Conservation (phyloP, 2,329 filamentous ascomycete species). For the Diaporthe batatas region DNA sequence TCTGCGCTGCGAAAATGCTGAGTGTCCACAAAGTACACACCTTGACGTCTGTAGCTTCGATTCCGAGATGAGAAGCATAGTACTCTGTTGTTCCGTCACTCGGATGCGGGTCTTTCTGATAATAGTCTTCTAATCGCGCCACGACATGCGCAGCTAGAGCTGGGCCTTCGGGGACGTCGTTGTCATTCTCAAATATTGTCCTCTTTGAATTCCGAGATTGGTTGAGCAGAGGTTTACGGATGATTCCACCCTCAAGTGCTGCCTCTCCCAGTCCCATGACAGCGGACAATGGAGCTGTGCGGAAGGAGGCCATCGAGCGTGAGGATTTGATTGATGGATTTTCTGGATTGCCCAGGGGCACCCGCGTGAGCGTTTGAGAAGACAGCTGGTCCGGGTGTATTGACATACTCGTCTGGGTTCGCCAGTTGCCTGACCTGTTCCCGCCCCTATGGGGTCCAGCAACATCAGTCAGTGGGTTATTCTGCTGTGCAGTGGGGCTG, state of each 20-base stretch:
- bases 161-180: constrained; percentile 58
- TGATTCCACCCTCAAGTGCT: constrained; percentile 49
- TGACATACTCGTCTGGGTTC: constrained; percentile 20
- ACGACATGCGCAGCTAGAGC: constrained; percentile 64
- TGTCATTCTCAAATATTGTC: constrained; percentile 52
- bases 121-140: constrained; percentile 66
- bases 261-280: constrained; percentile 38
- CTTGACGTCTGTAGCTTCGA: constrained; percentile 64
- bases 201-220: constrained; percentile 58
- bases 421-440: constrained; percentile 11
- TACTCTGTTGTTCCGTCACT: constrained; percentile 65
- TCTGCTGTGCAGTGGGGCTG: background rate
- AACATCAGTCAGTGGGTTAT: background rate
- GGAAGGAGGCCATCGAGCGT: constrained; percentile 11
- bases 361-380: constrained; percentile 14
- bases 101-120: constrained; percentile 61
- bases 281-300: constrained; percentile 22
- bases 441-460: constrained; percentile 19
- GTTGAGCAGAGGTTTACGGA: constrained; percentile 60
- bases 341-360: constrained; percentile 28
- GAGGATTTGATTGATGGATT: constrained; percentile 29
- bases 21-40: constrained; percentile 50
- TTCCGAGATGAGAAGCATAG: constrained; percentile 66
- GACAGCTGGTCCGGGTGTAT: constrained; percentile 8
- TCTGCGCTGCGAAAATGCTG: background rate